Evolutionary conservation across 352 stramenopile genomes (phyloP), one percentile per base, ranked within the genome.

Genomic region (Pythium chondricola): DNA sequence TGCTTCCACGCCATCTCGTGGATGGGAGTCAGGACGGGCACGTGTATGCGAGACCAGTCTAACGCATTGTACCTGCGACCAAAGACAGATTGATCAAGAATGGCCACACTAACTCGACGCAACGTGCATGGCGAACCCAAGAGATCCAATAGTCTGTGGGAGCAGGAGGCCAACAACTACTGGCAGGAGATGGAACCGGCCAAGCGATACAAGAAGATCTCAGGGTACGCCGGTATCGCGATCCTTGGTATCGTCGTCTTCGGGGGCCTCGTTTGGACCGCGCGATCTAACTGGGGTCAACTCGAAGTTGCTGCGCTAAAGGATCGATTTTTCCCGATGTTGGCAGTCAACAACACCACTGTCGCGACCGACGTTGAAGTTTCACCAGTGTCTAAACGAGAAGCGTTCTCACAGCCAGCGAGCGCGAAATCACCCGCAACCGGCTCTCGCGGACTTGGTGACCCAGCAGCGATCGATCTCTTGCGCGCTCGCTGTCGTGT

Each of bases 151-250:
- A 83, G 69, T 33, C 71, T 88, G 39, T 88, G 77, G 74, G 71
- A 86, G 39, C 57, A 85, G 26, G 66, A 83, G 30, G 73, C 74
- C 4, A 54, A 83, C 31, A 65, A 83, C 24, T 86, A 84, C 61
- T 88, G 74, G 77, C 76, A 86, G 49, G 63, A 79, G 24, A 88
- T 88, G 74, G 77, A 86, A 49, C 70, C 77, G 7, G 52, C 58
- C 14, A 67, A 71, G 33, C 52, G 55, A 22, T 67, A 65, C 39
- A 64, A 65, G n/a, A 53, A 63, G 32, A 36, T 72, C 44, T 65
- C 55, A 30, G 49, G 52, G 43, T 65, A 61, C 39, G 43, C 74
- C 8, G 61, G 50, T 7, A 31, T 59, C 5, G 31, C 73, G 4
- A 20, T 69, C 1, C 29, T 70, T 2, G 39, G 56, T 10, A 24